Base-by-base conservation (phyloP, 2,329 filamentous ascomycete genomes). In the Alternaria sp. region DNA sequence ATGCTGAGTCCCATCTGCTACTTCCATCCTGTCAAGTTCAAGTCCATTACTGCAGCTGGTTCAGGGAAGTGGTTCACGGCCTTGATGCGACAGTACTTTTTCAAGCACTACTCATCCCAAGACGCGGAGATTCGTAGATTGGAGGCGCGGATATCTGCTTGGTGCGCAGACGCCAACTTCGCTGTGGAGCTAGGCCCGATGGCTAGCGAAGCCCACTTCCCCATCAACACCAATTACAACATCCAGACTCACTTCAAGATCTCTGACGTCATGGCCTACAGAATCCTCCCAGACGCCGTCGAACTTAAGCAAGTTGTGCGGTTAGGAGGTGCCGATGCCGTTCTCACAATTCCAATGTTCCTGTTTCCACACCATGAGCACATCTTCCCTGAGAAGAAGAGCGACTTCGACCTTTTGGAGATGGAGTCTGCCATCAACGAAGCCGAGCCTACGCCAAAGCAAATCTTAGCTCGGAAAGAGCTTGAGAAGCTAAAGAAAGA, bases 331-430 rank as follows among this genome's bases (percentile, higher is more conserved):
- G 82, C 83, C 26, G 83, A 86, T 59, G 82, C 81, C 0, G 78
- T 79, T 0, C 79, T 86, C 49, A 75, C 76, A 3, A 76, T 86
- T 9, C 85, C 85, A 0, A 79, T 76, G 6, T 85, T 80, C 64
- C 70, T 87, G 1, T 76, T 86, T 6, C 85, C 85, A 6, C 84
- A 85, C 63, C 85, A 86, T 64, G 84, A 86, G 59, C 84, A 86
- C 65, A 72, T 86, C 5, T 67, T 86, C 12, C 84, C 84, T 7
- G 60, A 73, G 0, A 68, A 71, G 18, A 79, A 81, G 1, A 80
- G 79, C 11, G 71, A 75, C 20, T 67, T 67, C 30, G 69, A 76
- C 22, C 63, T 72, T 26, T 57, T 74, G 44, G 69, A 78, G 14
- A 69, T 79, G 7, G 73, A 80, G 46, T 69, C 77, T 5, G 74